phyloP scores from a whole-genome alignment of 2,329 filamentous ascomycete genomes.

The Exophiala oligosperma region DNA sequence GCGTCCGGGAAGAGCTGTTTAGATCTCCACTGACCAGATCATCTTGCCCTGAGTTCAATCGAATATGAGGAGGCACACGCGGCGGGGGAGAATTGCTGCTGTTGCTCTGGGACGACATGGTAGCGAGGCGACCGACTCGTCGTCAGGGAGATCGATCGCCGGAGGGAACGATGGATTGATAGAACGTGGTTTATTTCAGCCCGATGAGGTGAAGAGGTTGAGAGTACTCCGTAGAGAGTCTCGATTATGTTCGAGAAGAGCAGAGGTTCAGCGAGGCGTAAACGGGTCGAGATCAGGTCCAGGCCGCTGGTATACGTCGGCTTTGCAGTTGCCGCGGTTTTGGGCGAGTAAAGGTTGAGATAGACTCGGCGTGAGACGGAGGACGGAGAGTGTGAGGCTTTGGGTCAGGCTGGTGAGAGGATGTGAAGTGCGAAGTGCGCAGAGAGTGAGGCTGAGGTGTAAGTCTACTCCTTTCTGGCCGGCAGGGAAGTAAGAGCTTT shows the following conservation, averaged over 20 bases:
- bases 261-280: constrained; percentile 42
- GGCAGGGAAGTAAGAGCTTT: constrained; percentile 21
- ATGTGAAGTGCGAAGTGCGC: background rate
- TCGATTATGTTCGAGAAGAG: background rate
- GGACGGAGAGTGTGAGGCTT: background rate
- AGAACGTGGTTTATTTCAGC: constrained; percentile 39
- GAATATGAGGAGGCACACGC: constrained; percentile 57
- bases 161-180: constrained; percentile 1
- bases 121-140: constrained; percentile 26
- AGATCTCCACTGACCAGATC: constrained; percentile 44
- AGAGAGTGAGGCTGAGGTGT: constrained; percentile 7
- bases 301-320: constrained; percentile 8
- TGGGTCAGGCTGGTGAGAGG: background rate
- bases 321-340: constrained; percentile 12
- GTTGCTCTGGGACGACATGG: constrained; percentile 29
- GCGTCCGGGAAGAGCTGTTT: constrained; percentile 20
- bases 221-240: background rate
- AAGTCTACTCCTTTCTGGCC: constrained; percentile 24
- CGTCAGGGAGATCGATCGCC: constrained; percentile 28
- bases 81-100: constrained; percentile 22
- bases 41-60: constrained; percentile 62
- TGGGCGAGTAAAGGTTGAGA: background rate
- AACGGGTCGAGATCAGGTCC: constrained; percentile 55
- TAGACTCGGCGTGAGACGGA: constrained; percentile 6
- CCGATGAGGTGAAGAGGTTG: background rate